Percentiles rank a stretch among this genome's conserved stretches.
These are phyloP conservation scores for Rosa rugosa DNA, from an alignment of 306 rosid genomes.

Conservation along the genomic window DNA sequence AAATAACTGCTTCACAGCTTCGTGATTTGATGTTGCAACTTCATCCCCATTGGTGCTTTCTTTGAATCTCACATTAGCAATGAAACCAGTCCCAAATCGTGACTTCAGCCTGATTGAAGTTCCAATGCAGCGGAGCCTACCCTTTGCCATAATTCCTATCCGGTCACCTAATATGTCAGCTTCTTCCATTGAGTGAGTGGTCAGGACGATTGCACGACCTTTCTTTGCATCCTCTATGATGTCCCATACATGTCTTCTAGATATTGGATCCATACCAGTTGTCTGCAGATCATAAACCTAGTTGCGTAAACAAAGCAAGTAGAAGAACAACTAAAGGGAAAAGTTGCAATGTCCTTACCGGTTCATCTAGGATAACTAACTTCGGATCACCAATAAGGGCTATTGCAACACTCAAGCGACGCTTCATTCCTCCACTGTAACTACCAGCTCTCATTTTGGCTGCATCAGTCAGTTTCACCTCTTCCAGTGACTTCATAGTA, in stretches of 20 bases:
- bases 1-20: slow-evolving; percentile 72
- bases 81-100: slow-evolving; percentile 76
- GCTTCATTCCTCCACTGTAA: slow-evolving; percentile 96
- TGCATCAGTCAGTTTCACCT: slow-evolving; percentile 72
- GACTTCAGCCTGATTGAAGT: slow-evolving; percentile 84
- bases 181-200: slow-evolving; percentile 99
- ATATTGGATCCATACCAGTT: slow-evolving; percentile 94
- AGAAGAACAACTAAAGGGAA: slow-evolving; percentile 15
- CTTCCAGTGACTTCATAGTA: slow-evolving; percentile 54
- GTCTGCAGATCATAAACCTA: slow-evolving; percentile 49
- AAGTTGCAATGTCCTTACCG: slow-evolving; percentile 45
- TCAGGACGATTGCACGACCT: slow-evolving; percentile 80
- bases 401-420: slow-evolving; percentile 89
- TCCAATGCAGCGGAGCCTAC: slow-evolving; percentile 87
- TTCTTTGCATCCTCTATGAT: slow-evolving; percentile 76
- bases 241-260: slow-evolving; percentile 96
- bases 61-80: slow-evolving; percentile 59
- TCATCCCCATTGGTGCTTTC: slow-evolving; percentile 38
- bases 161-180: slow-evolving; percentile 87
- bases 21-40: slow-evolving; percentile 34
- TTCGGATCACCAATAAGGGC: slow-evolving; percentile 89
- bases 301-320: slow-evolving; percentile 21
- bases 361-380: slow-evolving; percentile 81
- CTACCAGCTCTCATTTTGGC: slow-evolving; percentile 77
- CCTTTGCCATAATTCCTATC: slow-evolving; percentile 94